Percentiles rank a stretch among this genome's conserved stretches.
phyloP scores from a whole-genome alignment of 805 yeast species.

The Candida dajiaensis region DNA sequence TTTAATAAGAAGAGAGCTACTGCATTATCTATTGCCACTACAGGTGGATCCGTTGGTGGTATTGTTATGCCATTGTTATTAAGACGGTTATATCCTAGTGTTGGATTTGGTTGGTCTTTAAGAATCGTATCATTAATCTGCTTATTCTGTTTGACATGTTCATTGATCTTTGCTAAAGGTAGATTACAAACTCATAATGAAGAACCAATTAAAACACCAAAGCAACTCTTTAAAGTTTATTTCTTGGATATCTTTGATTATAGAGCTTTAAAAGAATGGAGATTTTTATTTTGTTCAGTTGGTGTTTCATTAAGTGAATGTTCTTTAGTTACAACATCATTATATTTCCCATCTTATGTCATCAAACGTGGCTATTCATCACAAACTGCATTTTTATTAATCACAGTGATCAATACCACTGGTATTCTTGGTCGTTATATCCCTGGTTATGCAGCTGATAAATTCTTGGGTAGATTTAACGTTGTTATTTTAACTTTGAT shows the following conservation, averaged over 20 bases:
- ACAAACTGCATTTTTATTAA: conserved; percentile 37
- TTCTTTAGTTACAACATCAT: conserved; percentile 33
- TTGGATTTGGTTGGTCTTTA: conserved; percentile 58
- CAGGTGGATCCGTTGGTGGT: conserved; percentile 56
- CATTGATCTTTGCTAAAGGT: conserved; percentile 36
- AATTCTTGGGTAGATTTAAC: conserved; percentile 45
- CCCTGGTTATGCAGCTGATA: conserved; percentile 41
- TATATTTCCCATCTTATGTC: conserved; percentile 50
- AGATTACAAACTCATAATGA: conserved; percentile 26
- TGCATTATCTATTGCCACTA: conserved; percentile 44
- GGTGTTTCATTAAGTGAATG: conserved; percentile 36
- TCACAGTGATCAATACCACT: conserved; percentile 40
- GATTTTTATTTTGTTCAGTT: conserved; percentile 36
- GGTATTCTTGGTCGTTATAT: conserved; percentile 41
- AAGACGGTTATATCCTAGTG: conserved; percentile 39
- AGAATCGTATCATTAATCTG: conserved; percentile 46
- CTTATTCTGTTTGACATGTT: conserved; percentile 30
- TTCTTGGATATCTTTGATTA: conserved; percentile 32
- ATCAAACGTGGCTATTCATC: conserved; percentile 40
- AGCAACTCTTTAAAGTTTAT: conserved; percentile 13
- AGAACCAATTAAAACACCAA: conserved; percentile 1
- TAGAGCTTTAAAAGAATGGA: conserved; percentile 35
- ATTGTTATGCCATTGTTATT: conserved; percentile 49
- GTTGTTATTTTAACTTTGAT: conserved; percentile 35
- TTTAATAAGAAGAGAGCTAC: conserved; percentile 53